Conservation (phyloP, 2,329 filamentous ascomycete species). For the Plectosphaerella plurivora region DNA sequence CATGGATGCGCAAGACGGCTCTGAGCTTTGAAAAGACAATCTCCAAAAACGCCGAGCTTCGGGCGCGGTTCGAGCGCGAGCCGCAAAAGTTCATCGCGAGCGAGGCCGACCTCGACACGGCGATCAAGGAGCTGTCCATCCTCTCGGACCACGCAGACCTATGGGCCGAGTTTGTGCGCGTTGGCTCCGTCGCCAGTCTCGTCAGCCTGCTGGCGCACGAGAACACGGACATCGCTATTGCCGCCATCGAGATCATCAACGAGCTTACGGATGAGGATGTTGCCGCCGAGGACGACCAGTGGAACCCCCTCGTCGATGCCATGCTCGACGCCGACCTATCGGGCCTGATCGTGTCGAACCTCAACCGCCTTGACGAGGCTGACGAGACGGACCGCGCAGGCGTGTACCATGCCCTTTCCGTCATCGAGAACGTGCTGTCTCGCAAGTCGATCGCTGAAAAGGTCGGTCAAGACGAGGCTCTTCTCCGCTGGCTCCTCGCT, state of each 20-base stretch:
- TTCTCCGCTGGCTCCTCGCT: conserved; percentile 73
- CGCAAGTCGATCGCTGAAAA: conserved; percentile 63
- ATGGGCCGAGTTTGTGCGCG: conserved; percentile 73
- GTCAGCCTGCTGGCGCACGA: conserved; percentile 86
- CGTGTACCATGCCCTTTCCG: conserved; percentile 77
- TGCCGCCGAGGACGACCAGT: conserved; percentile 72
- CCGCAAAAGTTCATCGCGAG: conserved; percentile 78
- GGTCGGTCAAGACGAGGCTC: conserved; percentile 62
- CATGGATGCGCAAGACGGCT: conserved; percentile 79
- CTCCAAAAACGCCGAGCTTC: conserved; percentile 82
- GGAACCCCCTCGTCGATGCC: conserved; percentile 69
- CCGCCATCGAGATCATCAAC: conserved; percentile 80
- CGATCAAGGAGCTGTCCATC: conserved; percentile 82
- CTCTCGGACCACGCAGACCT: conserved; percentile 81
- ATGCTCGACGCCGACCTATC: conserved; percentile 67
- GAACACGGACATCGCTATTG: conserved; percentile 94
- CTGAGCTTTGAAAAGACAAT: conserved; percentile 88
- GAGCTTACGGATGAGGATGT: conserved; percentile 95
- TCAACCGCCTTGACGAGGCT: conserved; percentile 75
- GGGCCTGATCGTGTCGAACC: conserved; percentile 70
- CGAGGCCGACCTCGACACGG: conserved; percentile 85
- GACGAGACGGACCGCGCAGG: conserved; percentile 70
- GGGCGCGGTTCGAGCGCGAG: conserved; percentile 77
- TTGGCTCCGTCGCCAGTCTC: conserved; percentile 69
- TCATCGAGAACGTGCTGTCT: conserved; percentile 83